Evolutionary conservation across 805 yeast genomes (phyloP).

Genomic region (Starmerella bombi): DNA sequence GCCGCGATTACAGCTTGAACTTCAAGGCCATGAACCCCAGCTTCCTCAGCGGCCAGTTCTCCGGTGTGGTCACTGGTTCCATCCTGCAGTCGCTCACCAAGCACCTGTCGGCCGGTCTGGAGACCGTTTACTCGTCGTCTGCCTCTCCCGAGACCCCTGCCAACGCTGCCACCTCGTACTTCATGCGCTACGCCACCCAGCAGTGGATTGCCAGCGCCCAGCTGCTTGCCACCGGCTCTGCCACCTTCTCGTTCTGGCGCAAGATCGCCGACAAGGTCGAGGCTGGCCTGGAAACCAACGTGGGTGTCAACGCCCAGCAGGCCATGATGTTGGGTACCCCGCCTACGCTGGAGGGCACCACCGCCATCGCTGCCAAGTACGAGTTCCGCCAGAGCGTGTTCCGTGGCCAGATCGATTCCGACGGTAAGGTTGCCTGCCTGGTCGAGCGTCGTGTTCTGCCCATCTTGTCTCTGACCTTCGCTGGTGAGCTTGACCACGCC

Average conservation of each 20-base stretch:
- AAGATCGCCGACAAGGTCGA: slow-evolving; percentile 84
- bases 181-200: slow-evolving; percentile 77
- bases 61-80: slow-evolving; percentile 89
- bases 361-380: slow-evolving; percentile 92
- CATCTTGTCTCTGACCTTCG: slow-evolving; percentile 72
- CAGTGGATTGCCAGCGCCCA: slow-evolving; percentile 92
- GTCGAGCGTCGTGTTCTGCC: slow-evolving; percentile 90
- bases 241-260: slow-evolving; percentile 86
- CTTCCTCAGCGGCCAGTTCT: slow-evolving; percentile 55
- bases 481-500: slow-evolving; percentile 85
- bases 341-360: slow-evolving; percentile 76
- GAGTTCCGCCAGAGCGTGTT: slow-evolving; percentile 93
- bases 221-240: slow-evolving; percentile 81
- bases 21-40: slow-evolving; percentile 86
- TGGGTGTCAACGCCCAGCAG: slow-evolving; percentile 45
- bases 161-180: slow-evolving; percentile 80
- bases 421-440: slow-evolving; percentile 81
- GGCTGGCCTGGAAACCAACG: slow-evolving; percentile 72
- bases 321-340: slow-evolving; percentile 73
- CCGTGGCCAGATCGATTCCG: slow-evolving; percentile 86
- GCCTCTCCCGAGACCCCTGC: slow-evolving; percentile 46
- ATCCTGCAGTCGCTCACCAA: slow-evolving; percentile 79
- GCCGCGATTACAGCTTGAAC: slow-evolving; percentile 74
- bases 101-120: slow-evolving; percentile 75
- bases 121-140: slow-evolving; percentile 63